Evolutionary conservation across 768 basidiomycete species (phyloP).

Genomic region (Lanmaoa pseudosensibilis): DNA sequence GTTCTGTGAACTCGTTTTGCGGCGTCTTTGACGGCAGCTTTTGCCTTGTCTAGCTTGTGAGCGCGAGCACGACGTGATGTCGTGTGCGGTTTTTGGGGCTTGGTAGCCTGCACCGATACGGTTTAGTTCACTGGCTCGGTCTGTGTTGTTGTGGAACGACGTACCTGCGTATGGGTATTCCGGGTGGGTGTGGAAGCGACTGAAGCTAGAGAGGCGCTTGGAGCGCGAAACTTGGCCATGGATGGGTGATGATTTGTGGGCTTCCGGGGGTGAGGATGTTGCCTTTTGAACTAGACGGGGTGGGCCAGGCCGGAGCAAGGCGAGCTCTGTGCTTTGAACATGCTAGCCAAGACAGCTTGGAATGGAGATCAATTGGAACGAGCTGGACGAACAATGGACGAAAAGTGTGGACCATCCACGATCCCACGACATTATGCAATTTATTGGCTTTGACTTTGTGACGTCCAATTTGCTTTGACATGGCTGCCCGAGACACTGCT

Average conservation of each 20-base stretch:
- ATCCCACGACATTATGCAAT: slow-evolving; percentile 18
- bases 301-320: neutral
- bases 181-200: neutral
- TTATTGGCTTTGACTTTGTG: slow-evolving; percentile 10
- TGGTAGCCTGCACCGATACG: neutral
- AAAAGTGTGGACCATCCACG: slow-evolving; percentile 5
- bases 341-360: neutral
- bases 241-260: neutral
- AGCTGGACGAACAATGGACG: slow-evolving; percentile 24
- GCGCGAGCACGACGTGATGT: slow-evolving; percentile 9
- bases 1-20: slow-evolving; percentile 15
- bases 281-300: slow-evolving; percentile 20
- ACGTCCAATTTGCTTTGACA: slow-evolving; percentile 20
- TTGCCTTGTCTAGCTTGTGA: slow-evolving; percentile 18
- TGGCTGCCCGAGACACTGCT: slow-evolving; percentile 18
- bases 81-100: slow-evolving; percentile 8
- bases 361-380: slow-evolving; percentile 7
- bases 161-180: slow-evolving; percentile 8
- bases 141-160: neutral
- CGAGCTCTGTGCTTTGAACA: slow-evolving; percentile 16
- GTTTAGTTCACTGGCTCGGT: neutral
- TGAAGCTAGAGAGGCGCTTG: slow-evolving; percentile 19
- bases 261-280: neutral
- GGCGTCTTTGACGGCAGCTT: slow-evolving; percentile 15
- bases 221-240: slow-evolving; percentile 22